These are phyloP conservation scores for Acacia melanoxylon DNA, from an alignment of 306 rosid genomes.

Conservation along the genomic window DNA sequence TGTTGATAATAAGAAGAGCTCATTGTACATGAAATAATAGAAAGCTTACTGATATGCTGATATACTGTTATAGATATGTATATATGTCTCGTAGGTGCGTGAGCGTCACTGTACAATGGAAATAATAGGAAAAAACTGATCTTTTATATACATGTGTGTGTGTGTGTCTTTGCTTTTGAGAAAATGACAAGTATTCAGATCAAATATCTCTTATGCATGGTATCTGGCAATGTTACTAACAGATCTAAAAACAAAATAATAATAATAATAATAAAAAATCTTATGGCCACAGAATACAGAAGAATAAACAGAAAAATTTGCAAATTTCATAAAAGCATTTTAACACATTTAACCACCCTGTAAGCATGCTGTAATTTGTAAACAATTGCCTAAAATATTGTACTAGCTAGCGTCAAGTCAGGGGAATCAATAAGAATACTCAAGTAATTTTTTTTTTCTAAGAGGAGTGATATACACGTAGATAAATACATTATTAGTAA, in stretches of 20 bases:
- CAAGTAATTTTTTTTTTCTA: background rate
- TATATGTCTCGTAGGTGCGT: too few species aligned
- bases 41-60: too few species aligned
- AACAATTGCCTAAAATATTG: background rate
- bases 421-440: background rate
- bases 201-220: background rate
- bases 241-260: background rate
- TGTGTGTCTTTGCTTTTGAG: too few species aligned
- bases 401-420: background rate
- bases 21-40: too few species aligned
- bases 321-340: background rate
- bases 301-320: background rate
- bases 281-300: background rate
- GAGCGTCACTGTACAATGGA: too few species aligned
- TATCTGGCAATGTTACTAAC: background rate
- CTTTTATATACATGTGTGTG: too few species aligned
- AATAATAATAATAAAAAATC: too few species aligned
- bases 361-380: background rate
- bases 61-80: too few species aligned
- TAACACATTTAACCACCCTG: background rate
- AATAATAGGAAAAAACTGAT: too few species aligned
- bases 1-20: too few species aligned
- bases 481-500: background rate
- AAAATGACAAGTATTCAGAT: background rate
- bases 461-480: background rate